Evolutionary conservation across 2,329 filamentous ascomycete genomes (phyloP).

Genomic region (Stagonosporopsis vannaccii): DNA sequence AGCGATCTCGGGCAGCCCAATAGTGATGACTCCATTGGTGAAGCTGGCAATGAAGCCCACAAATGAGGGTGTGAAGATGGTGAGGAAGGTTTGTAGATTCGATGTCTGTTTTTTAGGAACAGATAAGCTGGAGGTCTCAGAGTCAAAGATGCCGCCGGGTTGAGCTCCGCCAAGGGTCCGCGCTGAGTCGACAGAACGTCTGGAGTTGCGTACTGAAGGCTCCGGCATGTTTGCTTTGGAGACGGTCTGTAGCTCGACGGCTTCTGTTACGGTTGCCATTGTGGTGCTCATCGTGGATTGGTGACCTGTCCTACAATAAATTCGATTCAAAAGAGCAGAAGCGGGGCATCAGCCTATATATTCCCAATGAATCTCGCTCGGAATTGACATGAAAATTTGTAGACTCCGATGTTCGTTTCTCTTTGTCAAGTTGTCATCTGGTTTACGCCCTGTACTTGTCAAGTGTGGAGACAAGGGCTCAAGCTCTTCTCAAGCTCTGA

Average conservation of each 20-base stretch:
- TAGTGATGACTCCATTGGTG: constrained; percentile 52
- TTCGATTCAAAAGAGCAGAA: background rate
- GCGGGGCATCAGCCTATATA: background rate
- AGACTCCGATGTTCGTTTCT: background rate
- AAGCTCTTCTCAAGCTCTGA: background rate
- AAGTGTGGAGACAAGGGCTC: constrained; percentile 3
- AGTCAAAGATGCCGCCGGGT: background rate
- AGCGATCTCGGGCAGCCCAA: constrained; percentile 54
- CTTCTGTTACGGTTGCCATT: constrained; percentile 6
- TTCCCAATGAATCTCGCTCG: background rate
- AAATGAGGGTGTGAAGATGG: constrained; percentile 34
- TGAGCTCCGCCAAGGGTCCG: background rate
- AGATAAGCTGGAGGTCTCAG: constrained; percentile 9
- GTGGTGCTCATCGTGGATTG: constrained; percentile 3
- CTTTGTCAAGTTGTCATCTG: constrained; percentile 12
- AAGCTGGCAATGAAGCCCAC: constrained; percentile 41
- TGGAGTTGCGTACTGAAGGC: background rate
- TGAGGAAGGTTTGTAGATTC: constrained; percentile 24
- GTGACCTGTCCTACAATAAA: too few relatives aligned
- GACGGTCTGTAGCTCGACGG: constrained; percentile 7
- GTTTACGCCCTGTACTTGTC: constrained; percentile 11
- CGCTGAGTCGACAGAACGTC: background rate
- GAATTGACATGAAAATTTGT: background rate
- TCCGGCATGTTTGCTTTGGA: constrained; percentile 4
- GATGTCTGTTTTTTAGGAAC: constrained; percentile 7